Conservation (phyloP, 352 stramenopile genomes). For the Thalassiosira hispida region DNA sequence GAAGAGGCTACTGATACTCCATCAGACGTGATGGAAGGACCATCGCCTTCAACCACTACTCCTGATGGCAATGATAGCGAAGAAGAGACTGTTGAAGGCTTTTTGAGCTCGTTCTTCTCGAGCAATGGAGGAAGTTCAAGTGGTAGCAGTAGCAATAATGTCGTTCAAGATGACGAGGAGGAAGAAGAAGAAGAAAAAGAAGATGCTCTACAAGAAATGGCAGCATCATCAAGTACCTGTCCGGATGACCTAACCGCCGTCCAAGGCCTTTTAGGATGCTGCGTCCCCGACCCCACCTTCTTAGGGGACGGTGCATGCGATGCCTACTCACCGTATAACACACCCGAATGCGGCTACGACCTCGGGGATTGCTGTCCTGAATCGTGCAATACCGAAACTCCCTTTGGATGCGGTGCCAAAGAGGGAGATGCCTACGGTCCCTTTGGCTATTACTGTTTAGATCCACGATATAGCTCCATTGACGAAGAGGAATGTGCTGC, state of each 20-base stretch:
- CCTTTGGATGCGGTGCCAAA: constrained; percentile 35
- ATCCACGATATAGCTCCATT: constrained; percentile 31
- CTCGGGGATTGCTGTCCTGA: constrained; percentile 60
- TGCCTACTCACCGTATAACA: constrained; percentile 51
- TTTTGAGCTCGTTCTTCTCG: not conserved
- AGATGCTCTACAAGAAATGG: no score
- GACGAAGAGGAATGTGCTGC: constrained; percentile 19
- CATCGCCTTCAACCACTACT: not conserved
- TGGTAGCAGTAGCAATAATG: no score
- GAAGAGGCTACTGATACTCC: no score
- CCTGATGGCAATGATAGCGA: no score
- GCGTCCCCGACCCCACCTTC: constrained; percentile 37
- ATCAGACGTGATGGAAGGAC: not conserved
- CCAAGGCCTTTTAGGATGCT: constrained; percentile 30
- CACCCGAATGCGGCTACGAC: constrained; percentile 53
- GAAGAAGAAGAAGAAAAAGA: no score
- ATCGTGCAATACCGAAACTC: constrained; percentile 33
- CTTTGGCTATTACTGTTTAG: constrained; percentile 48
- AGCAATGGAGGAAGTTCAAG: not conserved
- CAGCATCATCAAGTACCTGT: not conserved
- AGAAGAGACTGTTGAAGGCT: not conserved
- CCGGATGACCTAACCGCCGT: not conserved
- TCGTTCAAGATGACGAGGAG: no score
- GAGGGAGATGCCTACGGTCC: constrained; percentile 40
- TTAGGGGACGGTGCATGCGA: constrained; percentile 49